These are phyloP conservation scores for Cystobasidium ongulense DNA, from an alignment of 768 basidiomycete genomes.

Conservation along the genomic window DNA sequence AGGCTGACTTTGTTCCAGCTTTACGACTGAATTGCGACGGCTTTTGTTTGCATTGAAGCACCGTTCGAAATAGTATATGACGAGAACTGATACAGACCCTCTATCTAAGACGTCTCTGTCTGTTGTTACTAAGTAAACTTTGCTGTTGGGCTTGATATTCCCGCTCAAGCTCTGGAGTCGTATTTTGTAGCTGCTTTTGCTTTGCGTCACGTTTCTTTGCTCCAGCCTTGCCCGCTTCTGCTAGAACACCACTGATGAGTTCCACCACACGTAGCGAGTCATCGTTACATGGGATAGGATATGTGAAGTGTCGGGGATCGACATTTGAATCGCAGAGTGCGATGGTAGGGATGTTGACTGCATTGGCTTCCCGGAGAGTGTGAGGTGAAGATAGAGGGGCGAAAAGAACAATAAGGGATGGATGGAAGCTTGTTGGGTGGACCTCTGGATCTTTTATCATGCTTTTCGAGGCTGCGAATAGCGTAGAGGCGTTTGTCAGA, in stretches of 20 bases:
- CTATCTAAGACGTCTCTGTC: background rate
- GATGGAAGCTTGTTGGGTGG: conserved; percentile 54
- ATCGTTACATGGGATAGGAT: conserved; percentile 97
- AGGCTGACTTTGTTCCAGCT: background rate
- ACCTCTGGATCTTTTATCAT: conserved; percentile 42
- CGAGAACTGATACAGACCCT: too few species aligned
- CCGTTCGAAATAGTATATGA: too few species aligned
- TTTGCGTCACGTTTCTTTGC: conserved; percentile 39
- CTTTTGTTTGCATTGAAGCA: too few species aligned
- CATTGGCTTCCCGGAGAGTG: conserved; percentile 83
- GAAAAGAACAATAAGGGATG: conserved; percentile 83
- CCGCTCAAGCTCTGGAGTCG: background rate
- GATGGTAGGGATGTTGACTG: conserved; percentile 82
- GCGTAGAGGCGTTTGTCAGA: conserved; percentile 71
- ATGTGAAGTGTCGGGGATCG: conserved; percentile 93
- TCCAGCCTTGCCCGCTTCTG: conserved; percentile 64
- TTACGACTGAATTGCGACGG: too few species aligned
- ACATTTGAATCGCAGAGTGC: conserved; percentile 90
- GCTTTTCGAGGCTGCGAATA: conserved; percentile 50
- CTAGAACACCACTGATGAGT: conserved; percentile 77
- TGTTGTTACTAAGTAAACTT: background rate
- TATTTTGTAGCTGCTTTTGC: conserved; percentile 9
- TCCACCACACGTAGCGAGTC: conserved; percentile 86
- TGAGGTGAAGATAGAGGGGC: conserved; percentile 72
- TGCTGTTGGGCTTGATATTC: background rate